Evolutionary conservation across 208 protist species (phyloP), one percentile per base, ranked within the genome.

Genomic region (Acanthamoeba divionensis): DNA sequence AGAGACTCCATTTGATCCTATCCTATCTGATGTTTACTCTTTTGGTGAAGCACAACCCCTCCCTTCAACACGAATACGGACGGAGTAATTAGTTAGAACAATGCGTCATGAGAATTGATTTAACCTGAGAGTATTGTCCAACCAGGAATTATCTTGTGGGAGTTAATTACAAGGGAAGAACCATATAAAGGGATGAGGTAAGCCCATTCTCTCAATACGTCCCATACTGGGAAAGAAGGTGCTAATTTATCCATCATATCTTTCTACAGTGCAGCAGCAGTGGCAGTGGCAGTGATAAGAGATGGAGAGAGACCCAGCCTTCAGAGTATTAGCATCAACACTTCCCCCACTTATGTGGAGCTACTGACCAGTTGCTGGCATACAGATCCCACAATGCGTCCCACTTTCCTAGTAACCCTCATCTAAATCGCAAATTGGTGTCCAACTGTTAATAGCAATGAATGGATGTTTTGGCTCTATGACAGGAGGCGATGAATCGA

Each of bases 81-180:
- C n/a, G n/a, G n/a, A n/a, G n/a, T n/a, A n/a, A n/a, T n/a, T n/a
- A n/a, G n/a, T n/a, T n/a, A n/a, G n/a, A n/a, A n/a, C n/a, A n/a
- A n/a, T n/a, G n/a, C n/a, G 52, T 60, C n/a, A 24, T 60, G 18
- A 18, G 18, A 60, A 18, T 60, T 60, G 52, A 24, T 18, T n/a
- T 60, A 24, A 18, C 52, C 57, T 80, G 24, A 69, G 9, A 69
- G 24, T 36, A 10, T 69, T 69, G 24, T 0, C 62, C n/a, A 73
- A 4, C 4, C 63, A 71, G 69, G 69, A 2, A 85, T 85, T 55
- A 65, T 85, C 54, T n/a, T 85, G 50, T 85, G 75, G 75, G 75
- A 85, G 52, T 21, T 85, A 4, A 15, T 65, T n/a, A n/a, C n/a
- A n/a, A n/a, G n/a, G n/a, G n/a, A n/a, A n/a, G n/a, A n/a, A n/a